Conservation (phyloP, 1,284 basidiomycete species). For the Ustilago trichophora region DNA sequence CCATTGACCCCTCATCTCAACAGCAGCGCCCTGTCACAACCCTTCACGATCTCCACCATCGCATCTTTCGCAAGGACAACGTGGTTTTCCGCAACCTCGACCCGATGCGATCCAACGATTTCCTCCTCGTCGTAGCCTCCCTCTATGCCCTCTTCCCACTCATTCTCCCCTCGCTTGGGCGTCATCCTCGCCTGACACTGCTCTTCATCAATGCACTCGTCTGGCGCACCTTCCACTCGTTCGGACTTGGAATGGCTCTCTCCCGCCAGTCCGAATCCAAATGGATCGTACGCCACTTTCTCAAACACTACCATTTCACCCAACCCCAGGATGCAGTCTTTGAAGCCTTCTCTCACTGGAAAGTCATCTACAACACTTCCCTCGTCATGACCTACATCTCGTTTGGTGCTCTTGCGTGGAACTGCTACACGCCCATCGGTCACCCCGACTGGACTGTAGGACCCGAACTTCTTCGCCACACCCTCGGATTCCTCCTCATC, state of each 20-base stretch:
- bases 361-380: conserved; percentile 88
- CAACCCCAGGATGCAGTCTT: conserved; percentile 70
- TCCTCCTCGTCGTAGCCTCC: conserved; percentile 74
- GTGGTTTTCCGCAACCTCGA: conserved; percentile 85
- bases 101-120: conserved; percentile 77
- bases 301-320: conserved; percentile 74
- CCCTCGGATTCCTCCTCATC: conserved; percentile 72
- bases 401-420: conserved; percentile 52
- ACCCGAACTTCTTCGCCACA: conserved; percentile 84
- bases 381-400: conserved; percentile 86
- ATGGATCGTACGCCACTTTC: conserved; percentile 90
- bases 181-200: conserved; percentile 69
- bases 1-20: not conserved
- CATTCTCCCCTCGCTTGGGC: conserved; percentile 42
- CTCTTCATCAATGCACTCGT: conserved; percentile 83
- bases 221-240: conserved; percentile 89
- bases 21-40: conserved; percentile 30
- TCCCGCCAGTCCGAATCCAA: conserved; percentile 84
- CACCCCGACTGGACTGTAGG: conserved; percentile 80
- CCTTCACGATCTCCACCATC: conserved; percentile 89
- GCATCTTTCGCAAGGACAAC: conserved; percentile 88
- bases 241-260: conserved; percentile 85
- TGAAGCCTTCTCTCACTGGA: conserved; percentile 96
- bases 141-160: conserved; percentile 71
- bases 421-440: conserved; percentile 58